A percentile compares a stretch with the other conserved stretches of the same genome.
These are phyloP conservation scores for Kazachstania psychrophila DNA, from an alignment of 805 yeast genomes.

Conservation along the genomic window DNA sequence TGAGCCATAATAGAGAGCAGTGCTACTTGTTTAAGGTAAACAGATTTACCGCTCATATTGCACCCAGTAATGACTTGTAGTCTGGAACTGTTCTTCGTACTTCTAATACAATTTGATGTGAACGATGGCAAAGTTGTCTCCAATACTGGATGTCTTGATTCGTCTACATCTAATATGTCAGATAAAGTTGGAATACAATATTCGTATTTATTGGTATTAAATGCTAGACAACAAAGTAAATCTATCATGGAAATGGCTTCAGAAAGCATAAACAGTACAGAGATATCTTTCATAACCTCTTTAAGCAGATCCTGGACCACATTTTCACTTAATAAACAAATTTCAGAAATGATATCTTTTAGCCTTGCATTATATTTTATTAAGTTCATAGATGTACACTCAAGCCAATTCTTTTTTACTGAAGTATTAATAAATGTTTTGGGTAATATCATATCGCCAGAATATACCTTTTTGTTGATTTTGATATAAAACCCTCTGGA, in stretches of 20 bases:
- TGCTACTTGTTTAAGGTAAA: conserved; percentile 44
- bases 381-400: conserved; percentile 35
- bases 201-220: conserved; percentile 14
- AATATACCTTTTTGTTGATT: conserved; percentile 16
- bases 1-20: conserved; percentile 45
- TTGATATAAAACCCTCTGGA: conserved; percentile 34
- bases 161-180: conserved; percentile 22
- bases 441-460: conserved; percentile 21
- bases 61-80: conserved; percentile 48
- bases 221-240: conserved; percentile 31
- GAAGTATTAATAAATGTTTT: conserved; percentile 29
- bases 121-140: conserved; percentile 26
- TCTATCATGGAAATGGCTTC: conserved; percentile 39
- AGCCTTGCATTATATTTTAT: conserved; percentile 35
- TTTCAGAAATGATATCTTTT: conserved; percentile 34
- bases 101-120: conserved; percentile 34
- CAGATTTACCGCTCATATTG: conserved; percentile 56
- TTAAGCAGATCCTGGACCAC: conserved; percentile 28
- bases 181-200: conserved; percentile 35
- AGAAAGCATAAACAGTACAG: conserved; percentile 34
- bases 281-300: conserved; percentile 23
- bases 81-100: conserved; percentile 30
- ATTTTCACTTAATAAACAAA: conserved; percentile 35
- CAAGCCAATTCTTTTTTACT: conserved; percentile 27
- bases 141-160: conserved; percentile 37